Percentiles rank a stretch among this genome's conserved stretches.
phyloP scores from a whole-genome alignment of 73 alveolate species.

The Paramecium caudatum region DNA sequence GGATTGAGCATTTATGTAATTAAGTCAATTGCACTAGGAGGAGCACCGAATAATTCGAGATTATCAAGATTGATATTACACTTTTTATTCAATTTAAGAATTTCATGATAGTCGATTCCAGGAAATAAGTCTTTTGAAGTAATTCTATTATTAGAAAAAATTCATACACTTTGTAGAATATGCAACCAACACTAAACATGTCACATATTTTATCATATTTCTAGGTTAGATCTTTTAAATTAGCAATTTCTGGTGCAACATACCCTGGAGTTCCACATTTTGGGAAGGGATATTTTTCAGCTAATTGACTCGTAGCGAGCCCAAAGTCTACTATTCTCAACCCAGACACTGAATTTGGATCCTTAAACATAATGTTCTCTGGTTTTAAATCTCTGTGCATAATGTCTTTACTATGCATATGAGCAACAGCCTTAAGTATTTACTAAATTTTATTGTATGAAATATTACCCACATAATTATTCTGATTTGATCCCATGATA shows the following conservation, averaged over 20 bases:
- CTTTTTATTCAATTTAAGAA: conserved; percentile 32
- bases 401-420: conserved; percentile 85
- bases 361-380: conserved; percentile 92
- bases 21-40: conserved; percentile 69
- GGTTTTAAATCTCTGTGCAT: conserved; percentile 98
- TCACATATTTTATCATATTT: conserved; percentile 71
- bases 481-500: conserved; percentile 44
- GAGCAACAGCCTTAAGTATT: conserved; percentile 88
- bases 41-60: background rate
- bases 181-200: conserved; percentile 77
- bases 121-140: conserved; percentile 46
- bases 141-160: background rate
- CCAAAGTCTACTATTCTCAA: conserved; percentile 78
- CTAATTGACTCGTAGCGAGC: conserved; percentile 61
- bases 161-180: conserved; percentile 67
- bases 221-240: conserved; percentile 62
- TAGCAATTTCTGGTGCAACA: conserved; percentile 89
- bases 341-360: background rate
- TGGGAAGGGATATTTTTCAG: conserved; percentile 60
- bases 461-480: conserved; percentile 50
- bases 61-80: conserved; percentile 37
- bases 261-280: conserved; percentile 87
- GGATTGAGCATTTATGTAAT: conserved; percentile 80
- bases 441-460: background rate
- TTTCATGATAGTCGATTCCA: conserved; percentile 45